Conservation (phyloP, 768 basidiomycete species). For the Podaxis pistillaris region DNA sequence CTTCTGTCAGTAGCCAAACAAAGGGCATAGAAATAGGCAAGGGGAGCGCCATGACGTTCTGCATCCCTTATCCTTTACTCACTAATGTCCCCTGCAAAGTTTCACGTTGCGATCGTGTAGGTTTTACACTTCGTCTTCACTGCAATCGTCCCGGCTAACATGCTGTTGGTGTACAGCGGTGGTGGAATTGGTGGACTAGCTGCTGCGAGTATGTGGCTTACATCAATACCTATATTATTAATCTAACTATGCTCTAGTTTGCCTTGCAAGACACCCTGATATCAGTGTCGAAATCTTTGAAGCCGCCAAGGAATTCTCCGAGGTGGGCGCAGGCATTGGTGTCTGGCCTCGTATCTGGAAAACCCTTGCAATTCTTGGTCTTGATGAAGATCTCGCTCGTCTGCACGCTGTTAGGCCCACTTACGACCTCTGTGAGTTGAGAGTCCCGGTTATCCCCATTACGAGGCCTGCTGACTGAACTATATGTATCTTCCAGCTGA, state of each 20-base stretch:
- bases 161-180: constrained; percentile 21
- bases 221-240: constrained; percentile 4
- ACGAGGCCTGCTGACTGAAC: background rate
- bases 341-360: constrained; percentile 42
- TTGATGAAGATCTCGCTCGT: constrained; percentile 32
- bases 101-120: constrained; percentile 20
- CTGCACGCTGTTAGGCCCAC: constrained; percentile 23
- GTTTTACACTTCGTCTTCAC: background rate
- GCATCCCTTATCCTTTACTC: too few relatives aligned
- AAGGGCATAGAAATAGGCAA: constrained; percentile 1
- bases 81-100: constrained; percentile 12
- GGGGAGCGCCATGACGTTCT: background rate
- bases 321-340: constrained; percentile 46
- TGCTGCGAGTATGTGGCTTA: constrained; percentile 22
- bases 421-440: constrained; percentile 21
- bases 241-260: constrained; percentile 9
- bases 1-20: background rate
- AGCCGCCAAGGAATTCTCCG: constrained; percentile 36
- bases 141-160: background rate
- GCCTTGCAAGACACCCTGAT: constrained; percentile 29
- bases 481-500: constrained; percentile 13
- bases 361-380: constrained; percentile 36
- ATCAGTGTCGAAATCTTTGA: constrained; percentile 45
- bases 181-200: constrained; percentile 33
- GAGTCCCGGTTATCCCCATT: background rate